Percentiles rank a stretch among this genome's conserved stretches.
phyloP scores from a whole-genome alignment of 768 basidiomycete genomes.

The Tephrocybe sp. region DNA sequence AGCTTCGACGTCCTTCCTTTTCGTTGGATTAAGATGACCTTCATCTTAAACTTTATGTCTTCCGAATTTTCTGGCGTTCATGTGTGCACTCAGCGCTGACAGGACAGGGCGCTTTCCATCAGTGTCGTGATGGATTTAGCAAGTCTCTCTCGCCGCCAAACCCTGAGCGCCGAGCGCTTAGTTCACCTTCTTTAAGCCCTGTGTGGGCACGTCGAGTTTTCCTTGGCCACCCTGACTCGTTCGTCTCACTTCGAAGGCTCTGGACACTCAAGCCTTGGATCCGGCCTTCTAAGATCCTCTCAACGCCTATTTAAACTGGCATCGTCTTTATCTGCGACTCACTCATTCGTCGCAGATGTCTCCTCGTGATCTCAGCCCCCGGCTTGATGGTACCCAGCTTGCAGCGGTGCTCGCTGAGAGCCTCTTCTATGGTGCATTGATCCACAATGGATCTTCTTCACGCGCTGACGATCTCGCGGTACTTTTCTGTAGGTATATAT shows the following conservation, averaged over 20 bases:
- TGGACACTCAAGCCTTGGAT: not conserved
- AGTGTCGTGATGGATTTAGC: not conserved
- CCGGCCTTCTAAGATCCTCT: not conserved
- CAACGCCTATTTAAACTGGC: not conserved
- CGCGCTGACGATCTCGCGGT: not conserved
- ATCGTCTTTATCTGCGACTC: not conserved
- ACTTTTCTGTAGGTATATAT: conserved; percentile 16
- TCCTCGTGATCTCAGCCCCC: conserved; percentile 19
- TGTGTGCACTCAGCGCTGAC: not conserved
- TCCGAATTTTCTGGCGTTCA: not conserved
- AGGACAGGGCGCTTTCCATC: not conserved
- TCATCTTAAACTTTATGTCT: no score
- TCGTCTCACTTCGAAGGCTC: not conserved
- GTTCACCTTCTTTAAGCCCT: not conserved
- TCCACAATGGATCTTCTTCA: not conserved
- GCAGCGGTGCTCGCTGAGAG: conserved; percentile 18
- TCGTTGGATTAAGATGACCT: no score
- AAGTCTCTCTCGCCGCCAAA: not conserved
- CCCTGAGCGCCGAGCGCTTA: not conserved
- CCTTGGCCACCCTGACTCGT: not conserved
- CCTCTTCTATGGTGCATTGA: conserved; percentile 15
- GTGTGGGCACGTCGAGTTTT: not conserved
- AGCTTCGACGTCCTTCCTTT: no score
- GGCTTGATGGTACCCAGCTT: conserved; percentile 20
- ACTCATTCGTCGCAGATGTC: conserved; percentile 18